These are phyloP conservation scores for Clathrus columnatus DNA, from an alignment of 768 basidiomycete species.

Conservation along the genomic window DNA sequence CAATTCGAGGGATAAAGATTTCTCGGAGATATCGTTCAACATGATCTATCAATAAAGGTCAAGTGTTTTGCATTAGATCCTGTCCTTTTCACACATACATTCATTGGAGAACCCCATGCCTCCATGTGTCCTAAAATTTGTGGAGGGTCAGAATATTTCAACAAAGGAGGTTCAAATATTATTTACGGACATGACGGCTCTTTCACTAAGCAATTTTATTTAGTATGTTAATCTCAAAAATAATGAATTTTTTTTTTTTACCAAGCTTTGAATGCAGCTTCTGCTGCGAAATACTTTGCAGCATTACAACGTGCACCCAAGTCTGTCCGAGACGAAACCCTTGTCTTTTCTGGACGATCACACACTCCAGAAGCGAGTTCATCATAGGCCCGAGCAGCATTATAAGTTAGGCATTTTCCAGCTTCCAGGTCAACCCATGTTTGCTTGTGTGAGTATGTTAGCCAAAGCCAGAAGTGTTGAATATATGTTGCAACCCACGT, in stretches of 20 bases:
- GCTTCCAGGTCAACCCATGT: constrained; percentile 15
- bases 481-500: neutral
- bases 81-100: constrained; percentile 8
- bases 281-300: constrained; percentile 17
- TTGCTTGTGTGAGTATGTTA: neutral
- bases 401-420: constrained; percentile 12
- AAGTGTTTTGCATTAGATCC: neutral
- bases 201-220: neutral
- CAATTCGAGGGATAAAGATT: constrained; percentile 13
- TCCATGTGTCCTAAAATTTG: constrained; percentile 11
- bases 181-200: constrained; percentile 4
- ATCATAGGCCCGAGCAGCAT: constrained; percentile 14
- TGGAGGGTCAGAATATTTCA: neutral
- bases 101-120: constrained; percentile 16
- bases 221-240: neutral
- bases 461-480: neutral
- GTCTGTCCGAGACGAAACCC: neutral
- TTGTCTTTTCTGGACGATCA: neutral
- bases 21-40: constrained; percentile 12
- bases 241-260: constrained; percentile 6
- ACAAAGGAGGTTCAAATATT: neutral
- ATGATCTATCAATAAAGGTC: neutral
- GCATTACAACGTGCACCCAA: constrained; percentile 15
- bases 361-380: neutral
- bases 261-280: constrained; percentile 17